Evolutionary conservation across 306 rosid genomes (phyloP).

Genomic region (Mucuna pruriens): DNA sequence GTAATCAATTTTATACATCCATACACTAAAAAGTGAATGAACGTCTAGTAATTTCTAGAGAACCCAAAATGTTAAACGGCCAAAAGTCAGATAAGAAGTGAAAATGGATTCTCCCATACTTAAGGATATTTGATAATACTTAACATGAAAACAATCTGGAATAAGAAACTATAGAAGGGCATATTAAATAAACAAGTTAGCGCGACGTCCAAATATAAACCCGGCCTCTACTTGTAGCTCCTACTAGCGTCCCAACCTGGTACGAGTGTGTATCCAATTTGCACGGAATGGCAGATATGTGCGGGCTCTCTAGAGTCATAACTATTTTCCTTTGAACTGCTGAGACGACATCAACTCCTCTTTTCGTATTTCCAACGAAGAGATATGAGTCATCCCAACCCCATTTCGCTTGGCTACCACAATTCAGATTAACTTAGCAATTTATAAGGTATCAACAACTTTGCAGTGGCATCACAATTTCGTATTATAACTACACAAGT

Average conservation of each 20-base stretch:
- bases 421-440: constrained; percentile 1
- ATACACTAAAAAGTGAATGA: too few relatives aligned
- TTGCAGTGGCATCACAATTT: background rate
- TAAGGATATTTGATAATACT: background rate
- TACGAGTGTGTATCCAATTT: constrained; percentile 69
- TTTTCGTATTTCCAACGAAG: constrained; percentile 81
- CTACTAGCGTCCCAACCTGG: constrained; percentile 58
- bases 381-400: constrained; percentile 84
- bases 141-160: background rate
- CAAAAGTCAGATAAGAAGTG: too few relatives aligned
- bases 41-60: too few relatives aligned
- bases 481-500: background rate
- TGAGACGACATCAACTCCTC: constrained; percentile 83
- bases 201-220: constrained; percentile 50
- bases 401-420: constrained; percentile 82
- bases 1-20: too few relatives aligned
- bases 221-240: constrained; percentile 61
- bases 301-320: constrained; percentile 63
- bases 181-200: constrained; percentile 27
- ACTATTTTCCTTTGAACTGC: constrained; percentile 46
- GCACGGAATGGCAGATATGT: constrained; percentile 83
- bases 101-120: too few relatives aligned
- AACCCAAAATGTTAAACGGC: too few relatives aligned
- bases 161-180: background rate
- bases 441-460: constrained; percentile 3